Base-by-base conservation (phyloP, 75 land plant genomes). In the Gnetum montanum region DNA sequence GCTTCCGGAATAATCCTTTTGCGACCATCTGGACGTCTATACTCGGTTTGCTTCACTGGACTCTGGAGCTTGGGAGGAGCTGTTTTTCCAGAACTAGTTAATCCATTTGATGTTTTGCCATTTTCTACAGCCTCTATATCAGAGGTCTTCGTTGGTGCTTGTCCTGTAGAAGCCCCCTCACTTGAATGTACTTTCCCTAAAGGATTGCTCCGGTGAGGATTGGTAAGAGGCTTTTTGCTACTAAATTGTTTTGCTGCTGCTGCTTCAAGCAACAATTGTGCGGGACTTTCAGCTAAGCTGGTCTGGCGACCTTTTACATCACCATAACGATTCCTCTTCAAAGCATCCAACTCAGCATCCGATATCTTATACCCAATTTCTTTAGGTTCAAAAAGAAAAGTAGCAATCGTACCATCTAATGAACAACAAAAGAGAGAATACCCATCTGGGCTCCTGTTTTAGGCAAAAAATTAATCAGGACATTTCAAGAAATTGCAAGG, bases 1-100 rank as follows among this genome's bases (percentile, higher is more conserved):
- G 97, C 95, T 71, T 94, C 91, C 11, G 98, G 98, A 38, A 94
- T 94, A 45, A 94, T 94, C 43, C 98, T 66, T 57, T 88, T 82
- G 49, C 98, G 75, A 0, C 98, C 98, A 80, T 94, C 98, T 47
- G 95, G 80, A 8, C 90, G 66, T 37, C 96, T 71, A 52, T 94
- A 94, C 59, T 94, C 98, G 62, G 72, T 79, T 57, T 94, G 98
- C 59, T 89, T 85, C 13, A 85, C 85, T 41, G 90, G 96, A 73
- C 83, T 87, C 16, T 81, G 58, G 37, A 54, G 52, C 43, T 69
- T 59, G 8, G 53, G 58, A 59, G 76, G 41, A 47, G 71, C 10
- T 20, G 8, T 52, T 57, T 78, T 82, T 49, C 68, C 69, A 41
- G 64, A 26, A 4, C 58, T 60, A 57, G 61, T 83, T 48, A 19